These are phyloP conservation scores for Axilococcus clingmanii DNA, from an alignment of 139 green algal genomes.

Conservation along the genomic window DNA sequence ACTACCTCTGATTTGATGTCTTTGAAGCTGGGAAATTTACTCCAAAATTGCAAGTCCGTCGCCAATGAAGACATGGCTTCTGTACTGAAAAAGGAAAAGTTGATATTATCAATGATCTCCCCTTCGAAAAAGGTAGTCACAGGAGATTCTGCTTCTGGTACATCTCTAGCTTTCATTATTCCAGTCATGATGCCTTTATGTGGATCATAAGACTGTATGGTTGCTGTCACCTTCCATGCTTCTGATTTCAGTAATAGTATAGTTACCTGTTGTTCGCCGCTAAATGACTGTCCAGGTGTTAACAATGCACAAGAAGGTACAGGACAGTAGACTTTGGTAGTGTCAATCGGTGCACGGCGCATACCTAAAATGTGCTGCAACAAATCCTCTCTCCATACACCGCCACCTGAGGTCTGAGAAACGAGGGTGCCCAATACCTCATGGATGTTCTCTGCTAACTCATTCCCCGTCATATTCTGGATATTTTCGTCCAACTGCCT, in stretches of 20 bases:
- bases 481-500: too few relatives aligned
- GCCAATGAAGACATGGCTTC: slow-evolving; percentile 41
- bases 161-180: slow-evolving; percentile 47
- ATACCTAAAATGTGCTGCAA: too few relatives aligned
- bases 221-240: slow-evolving; percentile 7
- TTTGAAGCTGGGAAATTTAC: slow-evolving; percentile 37
- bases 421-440: too few relatives aligned
- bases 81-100: slow-evolving; percentile 57
- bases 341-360: not conserved
- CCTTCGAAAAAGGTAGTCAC: slow-evolving; percentile 67
- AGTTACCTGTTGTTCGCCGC: slow-evolving; percentile 25
- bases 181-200: slow-evolving; percentile 33
- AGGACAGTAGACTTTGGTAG: not conserved
- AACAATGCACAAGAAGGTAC: slow-evolving; percentile 29
- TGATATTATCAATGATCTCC: slow-evolving; percentile 67
- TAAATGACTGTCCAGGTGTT: slow-evolving; percentile 25
- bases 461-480: too few relatives aligned
- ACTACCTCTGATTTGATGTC: slow-evolving; percentile 23
- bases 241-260: slow-evolving; percentile 6
- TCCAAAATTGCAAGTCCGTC: slow-evolving; percentile 49
- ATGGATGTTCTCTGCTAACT: too few relatives aligned
- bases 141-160: slow-evolving; percentile 19
- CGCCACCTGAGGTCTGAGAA: too few relatives aligned
- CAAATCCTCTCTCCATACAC: too few relatives aligned
- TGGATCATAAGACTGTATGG: slow-evolving; percentile 33